Base-by-base conservation (phyloP, 2,329 filamentous ascomycete genomes). In the Paecilomyces niveus region DNA sequence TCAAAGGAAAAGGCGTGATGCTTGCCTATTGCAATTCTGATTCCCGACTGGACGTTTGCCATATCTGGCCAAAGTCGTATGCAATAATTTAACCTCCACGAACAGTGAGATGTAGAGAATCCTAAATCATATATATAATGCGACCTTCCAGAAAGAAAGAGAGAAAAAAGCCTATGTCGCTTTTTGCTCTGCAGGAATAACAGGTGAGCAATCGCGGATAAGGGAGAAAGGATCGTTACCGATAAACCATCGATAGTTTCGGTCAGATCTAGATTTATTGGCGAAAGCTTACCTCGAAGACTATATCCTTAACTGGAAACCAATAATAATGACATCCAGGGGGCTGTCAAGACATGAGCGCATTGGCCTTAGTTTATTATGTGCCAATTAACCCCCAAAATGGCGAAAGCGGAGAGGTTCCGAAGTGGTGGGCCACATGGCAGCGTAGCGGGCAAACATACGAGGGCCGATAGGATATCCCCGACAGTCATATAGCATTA, bases 1-100 rank as follows among this genome's bases (percentile, higher is more conserved):
- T 8, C 3, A 45, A 18, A 18, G 1, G 8, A 9, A 45, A 18
- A 9, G 8, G 39, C 9, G 39, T 8, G n/a, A 45, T 51, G n/a
- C 49, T 11, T 56, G 52, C 57, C 57, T 58, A 58, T 58, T 18
- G 57, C 49, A n/a, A 58, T 56, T n/a, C 50, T 31, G 54, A 58
- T 32, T 21, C 57, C 57, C 7, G n/a, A 21, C 8, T 21, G 39
- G n/a, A 45, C 18, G 39, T 9, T n/a, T 21, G 39, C 39, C 39
- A 45, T 45, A 39, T 6, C 9, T n/a, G 1, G 18, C 4, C 18
- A 29, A 29, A 8, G 3, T 8, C 9, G 39, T 10, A 45, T 45
- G 39, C 2, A 45, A n/a, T 18, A 9, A 18, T 45, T 18, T 45
- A n/a, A 18, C n/a, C 2, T 21, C 39, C 15, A 45, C 5, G 2